These are phyloP conservation scores for Cystoderma amianthinum DNA, from an alignment of 768 basidiomycete genomes.

Conservation along the genomic window DNA sequence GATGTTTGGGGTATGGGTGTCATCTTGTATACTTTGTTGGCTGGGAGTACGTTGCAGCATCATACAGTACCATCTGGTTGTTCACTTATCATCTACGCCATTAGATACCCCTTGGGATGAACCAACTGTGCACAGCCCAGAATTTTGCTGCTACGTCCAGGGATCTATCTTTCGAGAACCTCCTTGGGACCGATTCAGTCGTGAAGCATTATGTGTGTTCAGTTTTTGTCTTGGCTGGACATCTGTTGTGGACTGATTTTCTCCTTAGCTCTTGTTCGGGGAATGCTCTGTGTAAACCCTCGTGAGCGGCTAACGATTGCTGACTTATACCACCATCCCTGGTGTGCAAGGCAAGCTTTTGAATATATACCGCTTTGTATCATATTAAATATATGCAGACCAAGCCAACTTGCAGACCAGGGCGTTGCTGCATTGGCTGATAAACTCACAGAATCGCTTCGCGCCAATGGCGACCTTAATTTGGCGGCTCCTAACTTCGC, in stretches of 20 bases:
- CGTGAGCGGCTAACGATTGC: conserved; percentile 56
- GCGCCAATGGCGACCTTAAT: conserved; percentile 67
- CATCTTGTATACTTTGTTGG: conserved; percentile 85
- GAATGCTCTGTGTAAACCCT: conserved; percentile 70
- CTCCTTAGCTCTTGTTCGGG: conserved; percentile 61
- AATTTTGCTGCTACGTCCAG: conserved; percentile 69
- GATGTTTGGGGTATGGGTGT: conserved; percentile 97
- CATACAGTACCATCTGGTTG: conserved; percentile 1
- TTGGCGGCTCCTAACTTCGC: conserved; percentile 57
- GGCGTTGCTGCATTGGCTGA: conserved; percentile 53
- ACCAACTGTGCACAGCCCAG: conserved; percentile 71
- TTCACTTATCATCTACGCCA: neutral
- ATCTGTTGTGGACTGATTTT: neutral
- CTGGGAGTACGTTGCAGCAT: conserved; percentile 79
- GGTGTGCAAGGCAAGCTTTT: conserved; percentile 79
- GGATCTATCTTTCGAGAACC: conserved; percentile 67
- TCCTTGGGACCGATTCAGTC: conserved; percentile 73
- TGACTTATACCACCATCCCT: conserved; percentile 47
- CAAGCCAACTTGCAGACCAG: conserved; percentile 59
- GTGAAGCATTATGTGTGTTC: conserved; percentile 54
- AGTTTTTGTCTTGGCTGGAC: neutral
- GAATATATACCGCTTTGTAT: conserved; percentile 10
- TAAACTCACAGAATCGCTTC: conserved; percentile 61
- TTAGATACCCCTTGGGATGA: conserved; percentile 98
- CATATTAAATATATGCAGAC: conserved; percentile 28